Evolutionary conservation across 352 stramenopile genomes (phyloP).

Genomic region (Globisporangium nodosum): DNA sequence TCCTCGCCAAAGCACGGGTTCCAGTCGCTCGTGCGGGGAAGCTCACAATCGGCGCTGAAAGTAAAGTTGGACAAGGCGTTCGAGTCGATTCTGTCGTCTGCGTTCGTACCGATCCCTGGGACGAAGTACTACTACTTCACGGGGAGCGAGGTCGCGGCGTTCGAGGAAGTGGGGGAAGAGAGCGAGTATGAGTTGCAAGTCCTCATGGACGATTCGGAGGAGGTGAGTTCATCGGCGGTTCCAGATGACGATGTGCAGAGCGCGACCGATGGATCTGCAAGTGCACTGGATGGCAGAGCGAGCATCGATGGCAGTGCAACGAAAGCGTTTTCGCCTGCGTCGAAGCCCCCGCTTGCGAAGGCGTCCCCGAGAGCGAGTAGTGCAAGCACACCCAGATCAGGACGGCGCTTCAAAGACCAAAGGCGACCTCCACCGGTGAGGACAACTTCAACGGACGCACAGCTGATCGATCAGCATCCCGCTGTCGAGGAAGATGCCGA

Average conservation of each 20-base stretch:
- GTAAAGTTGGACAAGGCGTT: slow-evolving; percentile 67
- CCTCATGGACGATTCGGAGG: slow-evolving; percentile 57
- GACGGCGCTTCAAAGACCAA: slow-evolving; percentile 9
- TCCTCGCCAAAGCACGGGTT: slow-evolving; percentile 10
- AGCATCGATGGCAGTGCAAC: not conserved
- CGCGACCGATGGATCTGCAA: not conserved
- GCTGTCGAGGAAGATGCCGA: slow-evolving; percentile 65
- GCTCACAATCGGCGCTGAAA: slow-evolving; percentile 45
- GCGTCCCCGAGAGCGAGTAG: slow-evolving; percentile 3
- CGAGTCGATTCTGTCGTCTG: slow-evolving; percentile 48
- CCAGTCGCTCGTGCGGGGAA: slow-evolving; percentile 34
- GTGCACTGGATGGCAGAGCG: not conserved
- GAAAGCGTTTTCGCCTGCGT: slow-evolving; percentile 9
- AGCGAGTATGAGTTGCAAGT: slow-evolving; percentile 57
- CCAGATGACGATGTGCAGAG: slow-evolving; percentile 9
- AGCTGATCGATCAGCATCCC: slow-evolving; percentile 25
- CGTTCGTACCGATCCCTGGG: slow-evolving; percentile 58
- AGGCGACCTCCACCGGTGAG: slow-evolving; percentile 19
- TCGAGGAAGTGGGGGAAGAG: slow-evolving; percentile 47
- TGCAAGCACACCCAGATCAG: not conserved
- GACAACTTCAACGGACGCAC: slow-evolving; percentile 19
- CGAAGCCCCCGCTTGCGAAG: slow-evolving; percentile 14
- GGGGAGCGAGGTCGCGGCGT: slow-evolving; percentile 45
- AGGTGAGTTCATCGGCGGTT: slow-evolving; percentile 23
- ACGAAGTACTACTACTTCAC: slow-evolving; percentile 86